These are phyloP conservation scores for Penicillium goetzii DNA, from an alignment of 495 filamentous ascomycete genomes.

Conservation along the genomic window DNA sequence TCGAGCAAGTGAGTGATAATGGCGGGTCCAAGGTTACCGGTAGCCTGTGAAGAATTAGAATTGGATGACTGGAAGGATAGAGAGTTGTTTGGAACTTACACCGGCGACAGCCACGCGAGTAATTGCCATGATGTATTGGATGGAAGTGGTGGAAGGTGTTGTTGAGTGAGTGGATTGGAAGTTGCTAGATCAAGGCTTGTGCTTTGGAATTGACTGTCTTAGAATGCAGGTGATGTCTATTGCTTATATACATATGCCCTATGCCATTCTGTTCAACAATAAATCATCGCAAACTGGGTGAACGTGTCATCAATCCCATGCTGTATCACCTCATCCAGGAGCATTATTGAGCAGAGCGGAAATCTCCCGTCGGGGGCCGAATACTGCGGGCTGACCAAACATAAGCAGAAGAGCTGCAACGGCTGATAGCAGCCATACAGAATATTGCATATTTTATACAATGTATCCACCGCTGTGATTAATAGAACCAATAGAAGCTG, in stretches of 20 bases:
- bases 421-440: background rate
- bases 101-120: slow-evolving; percentile 18
- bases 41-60: slow-evolving; percentile 44
- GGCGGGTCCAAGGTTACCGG: slow-evolving; percentile 62
- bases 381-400: background rate
- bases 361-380: background rate
- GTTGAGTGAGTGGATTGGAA: too few relatives aligned
- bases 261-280: background rate
- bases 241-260: background rate
- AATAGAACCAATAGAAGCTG: background rate
- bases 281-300: background rate
- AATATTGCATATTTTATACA: background rate
- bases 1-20: slow-evolving; percentile 58
- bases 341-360: background rate
- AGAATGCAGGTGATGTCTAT: background rate
- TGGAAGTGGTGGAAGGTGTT: background rate
- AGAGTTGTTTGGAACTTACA: slow-evolving; percentile 5
- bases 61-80: background rate
- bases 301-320: background rate
- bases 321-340: background rate
- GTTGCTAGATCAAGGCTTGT: background rate
- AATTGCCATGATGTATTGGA: slow-evolving; percentile 12
- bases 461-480: too few relatives aligned
- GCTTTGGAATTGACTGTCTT: background rate
- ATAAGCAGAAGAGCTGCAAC: background rate